Conservation (phyloP, 176 grass and related monocot species). For the bread wheat (Triticum aestivum) region IWGSC_CS_RefSeq_v2.1 NC_057801.1:705679288-705679787, state of each 20-base stretch:
- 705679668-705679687: constrained; percentile 72
- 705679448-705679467: constrained; percentile 25
- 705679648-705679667: constrained; percentile 59
- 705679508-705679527: too few species aligned
- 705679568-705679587: constrained; percentile 65
- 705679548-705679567: constrained; percentile 32
- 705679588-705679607: constrained; percentile 73
- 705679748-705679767: constrained; percentile 40
- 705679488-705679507: constrained; percentile 14
- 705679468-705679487: neutral
- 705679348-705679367: neutral
- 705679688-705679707: constrained; percentile 55
- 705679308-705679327: constrained; percentile 33
- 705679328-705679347: neutral
- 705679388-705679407: neutral
- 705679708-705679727: constrained; percentile 44
- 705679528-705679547: neutral
- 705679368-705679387: neutral
- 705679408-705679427: constrained; percentile 7
- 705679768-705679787: neutral
- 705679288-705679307: neutral
- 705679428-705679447: neutral
- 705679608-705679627: constrained; percentile 71
- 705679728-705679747: constrained; percentile 57
- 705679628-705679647: constrained; percentile 57